Evolutionary conservation across 495 filamentous ascomycete species (phyloP).

Genomic region (Podospora appendiculata): DNA sequence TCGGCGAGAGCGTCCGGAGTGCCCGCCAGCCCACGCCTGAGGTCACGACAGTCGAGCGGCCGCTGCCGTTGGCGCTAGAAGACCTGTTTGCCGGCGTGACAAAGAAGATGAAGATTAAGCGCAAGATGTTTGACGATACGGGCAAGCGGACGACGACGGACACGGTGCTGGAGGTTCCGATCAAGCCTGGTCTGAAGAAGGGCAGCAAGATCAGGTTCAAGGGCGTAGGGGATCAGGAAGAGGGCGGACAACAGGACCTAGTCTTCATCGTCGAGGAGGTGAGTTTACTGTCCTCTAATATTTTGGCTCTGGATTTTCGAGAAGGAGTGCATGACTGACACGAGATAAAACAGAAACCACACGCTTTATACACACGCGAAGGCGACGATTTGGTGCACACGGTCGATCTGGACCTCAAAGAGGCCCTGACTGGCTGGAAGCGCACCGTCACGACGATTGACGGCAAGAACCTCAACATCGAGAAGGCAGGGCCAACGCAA

Average conservation of each 20-base stretch:
- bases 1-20: slow-evolving; percentile 39
- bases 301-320: not conserved
- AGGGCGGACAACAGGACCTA: slow-evolving; percentile 93
- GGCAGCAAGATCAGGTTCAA: slow-evolving; percentile 97
- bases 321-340: not conserved
- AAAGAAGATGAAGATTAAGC: slow-evolving; percentile 97
- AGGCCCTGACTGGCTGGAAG: slow-evolving; percentile 93
- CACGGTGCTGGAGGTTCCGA: slow-evolving; percentile 82
- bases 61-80: slow-evolving; percentile 73
- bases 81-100: slow-evolving; percentile 76
- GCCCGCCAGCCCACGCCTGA: slow-evolving; percentile 61
- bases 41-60: slow-evolving; percentile 81
- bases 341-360: slow-evolving; percentile 57
- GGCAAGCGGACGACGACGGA: slow-evolving; percentile 82
- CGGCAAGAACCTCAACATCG: slow-evolving; percentile 68
- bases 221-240: slow-evolving; percentile 92
- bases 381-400: slow-evolving; percentile 76
- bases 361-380: slow-evolving; percentile 72
- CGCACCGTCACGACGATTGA: slow-evolving; percentile 91
- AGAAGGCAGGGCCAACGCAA: slow-evolving; percentile 73
- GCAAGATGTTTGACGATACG: slow-evolving; percentile 81
- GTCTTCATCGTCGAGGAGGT: slow-evolving; percentile 94
- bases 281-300: slow-evolving; percentile 23
- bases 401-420: slow-evolving; percentile 81
- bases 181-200: slow-evolving; percentile 90